Evolutionary conservation across 2,329 filamentous ascomycete species (phyloP).

Genomic region (Cordyceps farinosa): DNA sequence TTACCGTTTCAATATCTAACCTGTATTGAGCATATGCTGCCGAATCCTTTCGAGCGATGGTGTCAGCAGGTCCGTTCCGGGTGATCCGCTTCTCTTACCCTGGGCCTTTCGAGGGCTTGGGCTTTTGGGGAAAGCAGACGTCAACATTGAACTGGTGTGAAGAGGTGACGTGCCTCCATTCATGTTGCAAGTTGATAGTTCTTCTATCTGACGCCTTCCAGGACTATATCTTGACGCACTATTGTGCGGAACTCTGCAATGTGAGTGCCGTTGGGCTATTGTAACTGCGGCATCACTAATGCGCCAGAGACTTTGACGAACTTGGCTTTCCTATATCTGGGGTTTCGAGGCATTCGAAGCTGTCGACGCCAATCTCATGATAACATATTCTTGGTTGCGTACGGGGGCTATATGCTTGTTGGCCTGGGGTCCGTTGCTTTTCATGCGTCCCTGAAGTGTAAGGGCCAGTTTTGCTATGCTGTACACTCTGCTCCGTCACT

Average conservation of each 20-base stretch:
- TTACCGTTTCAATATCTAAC: not conserved
- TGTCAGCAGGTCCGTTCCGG: conserved; percentile 13
- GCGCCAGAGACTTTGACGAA: conserved; percentile 69
- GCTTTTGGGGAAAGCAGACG: conserved; percentile 67
- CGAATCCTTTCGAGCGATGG: not conserved
- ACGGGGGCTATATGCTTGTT: conserved; percentile 50
- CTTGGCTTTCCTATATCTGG: conserved; percentile 74
- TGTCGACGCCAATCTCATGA: conserved; percentile 72
- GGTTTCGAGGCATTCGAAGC: conserved; percentile 69
- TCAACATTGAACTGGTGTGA: conserved; percentile 78
- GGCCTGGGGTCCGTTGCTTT: conserved; percentile 55
- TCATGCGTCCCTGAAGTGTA: conserved; percentile 55
- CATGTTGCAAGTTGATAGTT: not conserved
- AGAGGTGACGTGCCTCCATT: conserved; percentile 48
- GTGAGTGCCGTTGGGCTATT: conserved; percentile 26
- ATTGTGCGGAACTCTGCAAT: conserved; percentile 74
- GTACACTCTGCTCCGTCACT: not conserved
- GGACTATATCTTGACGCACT: conserved; percentile 68
- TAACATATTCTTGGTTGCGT: conserved; percentile 67
- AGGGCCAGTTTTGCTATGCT: not conserved
- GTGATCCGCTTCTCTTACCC: conserved; percentile 38
- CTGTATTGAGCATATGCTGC: not conserved
- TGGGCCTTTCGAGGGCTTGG: conserved; percentile 37
- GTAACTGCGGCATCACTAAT: not conserved
- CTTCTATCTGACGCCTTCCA: conserved; percentile 21